Conservation (phyloP, 75 land plant genomes). For the Chamaecyparis obtusa region DNA sequence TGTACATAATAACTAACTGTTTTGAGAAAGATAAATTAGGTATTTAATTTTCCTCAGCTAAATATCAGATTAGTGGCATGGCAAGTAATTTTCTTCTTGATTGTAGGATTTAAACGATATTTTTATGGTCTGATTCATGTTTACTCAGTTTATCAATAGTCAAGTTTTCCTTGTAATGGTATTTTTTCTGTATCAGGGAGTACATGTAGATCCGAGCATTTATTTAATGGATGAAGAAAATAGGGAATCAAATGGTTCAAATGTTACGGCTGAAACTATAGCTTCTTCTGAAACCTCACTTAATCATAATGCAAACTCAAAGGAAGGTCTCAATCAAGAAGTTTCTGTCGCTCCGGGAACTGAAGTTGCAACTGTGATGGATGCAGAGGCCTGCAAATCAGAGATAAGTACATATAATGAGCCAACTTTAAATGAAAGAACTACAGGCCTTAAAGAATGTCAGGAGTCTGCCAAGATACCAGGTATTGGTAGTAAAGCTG, state of each 20-base stretch:
- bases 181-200: slow-evolving; percentile 48
- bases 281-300: slow-evolving; percentile 1
- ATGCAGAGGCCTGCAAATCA: not conserved
- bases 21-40: not conserved
- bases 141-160: not conserved
- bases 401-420: not conserved
- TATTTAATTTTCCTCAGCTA: not conserved
- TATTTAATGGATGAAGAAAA: slow-evolving; percentile 90
- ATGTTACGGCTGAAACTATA: not conserved
- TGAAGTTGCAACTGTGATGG: slow-evolving; percentile 5
- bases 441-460: not conserved
- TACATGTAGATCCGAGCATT: slow-evolving; percentile 93
- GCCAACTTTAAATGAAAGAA: not conserved
- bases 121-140: not conserved
- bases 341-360: slow-evolving; percentile 15
- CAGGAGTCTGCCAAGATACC: not conserved
- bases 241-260: slow-evolving; percentile 16
- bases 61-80: not conserved
- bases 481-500: not conserved
- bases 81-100: not conserved
- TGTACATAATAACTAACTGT: not conserved
- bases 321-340: not conserved
- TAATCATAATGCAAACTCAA: slow-evolving; percentile 1
- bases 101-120: not conserved
- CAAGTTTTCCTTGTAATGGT: not conserved